Evolutionary conservation across 2,329 filamentous ascomycete species (phyloP).

Genomic region (Colletotrichum paranaense): DNA sequence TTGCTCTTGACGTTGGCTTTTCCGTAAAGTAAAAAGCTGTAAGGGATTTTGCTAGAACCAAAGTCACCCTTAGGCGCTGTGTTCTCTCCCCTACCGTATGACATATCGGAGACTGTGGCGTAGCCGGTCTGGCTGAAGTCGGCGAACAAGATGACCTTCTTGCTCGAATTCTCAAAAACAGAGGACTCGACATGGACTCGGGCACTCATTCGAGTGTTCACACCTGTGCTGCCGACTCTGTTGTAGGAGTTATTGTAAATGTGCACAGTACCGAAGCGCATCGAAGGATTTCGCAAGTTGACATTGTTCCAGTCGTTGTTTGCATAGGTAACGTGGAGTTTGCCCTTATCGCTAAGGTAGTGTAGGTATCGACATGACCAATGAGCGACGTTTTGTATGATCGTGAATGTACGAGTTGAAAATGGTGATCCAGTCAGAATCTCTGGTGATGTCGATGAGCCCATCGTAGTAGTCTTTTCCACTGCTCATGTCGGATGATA

Average conservation of each 20-base stretch:
- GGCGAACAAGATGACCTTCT: slow-evolving; percentile 48
- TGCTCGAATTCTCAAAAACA: slow-evolving; percentile 56
- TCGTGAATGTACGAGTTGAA: slow-evolving; percentile 52
- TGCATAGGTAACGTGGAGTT: slow-evolving; percentile 72
- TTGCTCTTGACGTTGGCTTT: slow-evolving; percentile 56
- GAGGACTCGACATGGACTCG: slow-evolving; percentile 68
- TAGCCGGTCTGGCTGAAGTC: slow-evolving; percentile 55
- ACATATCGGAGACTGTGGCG: slow-evolving; percentile 54
- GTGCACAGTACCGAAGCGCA: slow-evolving; percentile 76
- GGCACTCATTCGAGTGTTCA: slow-evolving; percentile 67
- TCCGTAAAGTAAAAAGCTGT: slow-evolving; percentile 58
- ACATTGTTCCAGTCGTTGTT: slow-evolving; percentile 75
- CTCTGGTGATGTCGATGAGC: slow-evolving; percentile 72
- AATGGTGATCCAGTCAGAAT: slow-evolving; percentile 68
- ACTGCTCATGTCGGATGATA: slow-evolving; percentile 68
- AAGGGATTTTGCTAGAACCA: slow-evolving; percentile 63
- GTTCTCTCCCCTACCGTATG: slow-evolving; percentile 57
- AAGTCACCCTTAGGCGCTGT: slow-evolving; percentile 62
- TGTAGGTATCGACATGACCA: slow-evolving; percentile 69
- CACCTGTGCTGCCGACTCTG: slow-evolving; percentile 51
- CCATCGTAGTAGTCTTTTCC: slow-evolving; percentile 79
- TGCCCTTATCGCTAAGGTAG: slow-evolving; percentile 61
- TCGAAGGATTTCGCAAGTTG: slow-evolving; percentile 70
- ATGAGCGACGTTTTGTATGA: slow-evolving; percentile 71
- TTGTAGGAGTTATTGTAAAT: slow-evolving; percentile 62